Percentiles rank a stretch among this genome's conserved stretches.
Conservation (phyloP, 305 asterid species). For the Nicotiana rustica region DNA sequence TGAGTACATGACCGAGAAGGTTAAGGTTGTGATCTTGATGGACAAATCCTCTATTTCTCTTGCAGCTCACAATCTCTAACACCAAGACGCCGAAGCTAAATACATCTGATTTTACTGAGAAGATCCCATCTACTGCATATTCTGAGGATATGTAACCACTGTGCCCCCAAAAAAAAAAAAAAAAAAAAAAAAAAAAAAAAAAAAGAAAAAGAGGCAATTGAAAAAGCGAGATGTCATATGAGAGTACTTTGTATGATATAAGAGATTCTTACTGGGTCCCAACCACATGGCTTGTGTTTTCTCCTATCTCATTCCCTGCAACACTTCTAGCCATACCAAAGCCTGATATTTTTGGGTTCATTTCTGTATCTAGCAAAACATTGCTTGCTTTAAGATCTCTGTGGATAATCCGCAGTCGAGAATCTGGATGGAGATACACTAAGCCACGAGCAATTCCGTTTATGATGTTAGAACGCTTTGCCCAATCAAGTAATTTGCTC, state of each 20-base stretch:
- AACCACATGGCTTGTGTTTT: constrained; percentile 26
- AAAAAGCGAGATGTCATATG: not conserved
- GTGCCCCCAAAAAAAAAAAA: not conserved
- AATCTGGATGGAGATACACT: constrained; percentile 41
- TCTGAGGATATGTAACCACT: constrained; percentile 29
- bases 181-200: too few species aligned
- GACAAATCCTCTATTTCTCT: constrained; percentile 19
- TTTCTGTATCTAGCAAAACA: constrained; percentile 29
- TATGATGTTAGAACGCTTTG: constrained; percentile 7
- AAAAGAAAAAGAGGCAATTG: too few species aligned
- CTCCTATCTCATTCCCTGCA: constrained; percentile 7
- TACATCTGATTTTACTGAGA: constrained; percentile 31
- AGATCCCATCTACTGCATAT: constrained; percentile 27
- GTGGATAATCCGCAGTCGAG: constrained; percentile 39
- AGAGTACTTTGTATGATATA: not conserved
- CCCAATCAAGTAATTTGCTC: constrained; percentile 34
- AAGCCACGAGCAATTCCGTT: constrained; percentile 35
- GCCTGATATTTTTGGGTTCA: constrained; percentile 34
- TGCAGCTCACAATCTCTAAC: constrained; percentile 17
- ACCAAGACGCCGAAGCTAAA: constrained; percentile 27
- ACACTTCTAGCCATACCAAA: constrained; percentile 28
- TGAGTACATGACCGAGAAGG: constrained; percentile 30
- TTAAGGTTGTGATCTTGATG: constrained; percentile 28
- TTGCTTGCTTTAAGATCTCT: constrained; percentile 39
- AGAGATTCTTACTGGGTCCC: constrained; percentile 33